These are phyloP conservation scores for Hordeum pubiflorum DNA, from an alignment of 202 grass and related monocot genomes.

Conservation along the genomic window DNA sequence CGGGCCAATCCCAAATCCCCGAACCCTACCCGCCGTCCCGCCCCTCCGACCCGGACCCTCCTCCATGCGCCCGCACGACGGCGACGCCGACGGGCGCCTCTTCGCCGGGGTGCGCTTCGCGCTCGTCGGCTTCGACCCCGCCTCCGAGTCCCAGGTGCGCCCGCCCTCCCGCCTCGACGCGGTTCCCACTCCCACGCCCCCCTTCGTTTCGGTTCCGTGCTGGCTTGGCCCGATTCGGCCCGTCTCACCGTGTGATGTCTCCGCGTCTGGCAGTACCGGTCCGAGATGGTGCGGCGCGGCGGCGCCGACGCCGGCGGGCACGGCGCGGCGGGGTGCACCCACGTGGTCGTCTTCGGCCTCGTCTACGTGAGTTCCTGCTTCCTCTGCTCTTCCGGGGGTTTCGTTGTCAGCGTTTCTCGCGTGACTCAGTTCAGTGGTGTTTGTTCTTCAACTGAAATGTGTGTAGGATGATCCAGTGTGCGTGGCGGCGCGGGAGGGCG, in stretches of 20 bases:
- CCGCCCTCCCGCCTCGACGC: neutral
- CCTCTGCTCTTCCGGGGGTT: neutral
- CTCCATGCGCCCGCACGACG: slow-evolving; percentile 7
- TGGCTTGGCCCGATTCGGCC: neutral
- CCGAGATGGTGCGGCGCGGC: slow-evolving; percentile 43
- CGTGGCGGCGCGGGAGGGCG: slow-evolving; percentile 33
- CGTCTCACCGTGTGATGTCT: neutral
- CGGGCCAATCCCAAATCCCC: neutral
- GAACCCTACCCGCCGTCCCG: neutral
- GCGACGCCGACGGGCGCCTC: neutral
- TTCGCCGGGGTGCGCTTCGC: slow-evolving; percentile 65
- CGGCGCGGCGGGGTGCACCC: slow-evolving; percentile 39
- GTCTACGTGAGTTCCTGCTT: slow-evolving; percentile 34
- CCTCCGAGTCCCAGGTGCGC: slow-evolving; percentile 50
- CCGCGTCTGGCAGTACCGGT: slow-evolving; percentile 32
- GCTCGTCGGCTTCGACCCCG: slow-evolving; percentile 61
- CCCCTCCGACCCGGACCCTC: neutral
- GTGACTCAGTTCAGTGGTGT: neutral
- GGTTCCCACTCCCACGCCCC: neutral
- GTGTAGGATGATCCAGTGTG: slow-evolving; percentile 54
- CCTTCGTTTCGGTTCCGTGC: neutral
- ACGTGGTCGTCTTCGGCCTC: slow-evolving; percentile 42
- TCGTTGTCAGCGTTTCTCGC: neutral
- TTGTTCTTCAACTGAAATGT: neutral
- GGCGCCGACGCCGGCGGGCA: slow-evolving; percentile 26